Percentiles rank a stretch among this genome's conserved stretches.
These are phyloP conservation scores for Sporisorium scitamineum DNA, from an alignment of 1,284 basidiomycete species.

Conservation along the genomic window DNA sequence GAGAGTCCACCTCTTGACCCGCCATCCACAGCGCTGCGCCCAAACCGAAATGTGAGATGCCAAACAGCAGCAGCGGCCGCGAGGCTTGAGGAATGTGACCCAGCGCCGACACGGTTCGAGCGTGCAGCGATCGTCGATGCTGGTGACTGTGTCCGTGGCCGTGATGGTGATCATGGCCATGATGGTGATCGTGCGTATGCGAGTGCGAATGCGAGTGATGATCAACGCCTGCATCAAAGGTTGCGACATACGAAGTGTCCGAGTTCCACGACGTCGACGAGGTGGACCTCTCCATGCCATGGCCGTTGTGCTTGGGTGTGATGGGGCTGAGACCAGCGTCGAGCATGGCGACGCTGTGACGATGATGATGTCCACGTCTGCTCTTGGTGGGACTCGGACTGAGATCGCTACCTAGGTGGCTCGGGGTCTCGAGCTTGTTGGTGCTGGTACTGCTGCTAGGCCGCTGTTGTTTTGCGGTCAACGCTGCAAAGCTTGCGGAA, in stretches of 20 bases:
- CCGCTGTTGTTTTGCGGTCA: slow-evolving; percentile 18
- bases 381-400: slow-evolving; percentile 51
- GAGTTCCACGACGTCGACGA: slow-evolving; percentile 33
- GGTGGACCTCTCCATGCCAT: slow-evolving; percentile 36
- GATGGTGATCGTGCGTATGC: slow-evolving; percentile 9
- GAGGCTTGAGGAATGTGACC: slow-evolving; percentile 67
- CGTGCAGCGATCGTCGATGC: slow-evolving; percentile 26
- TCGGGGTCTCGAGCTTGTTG: slow-evolving; percentile 21
- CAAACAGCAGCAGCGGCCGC: slow-evolving; percentile 71
- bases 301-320: slow-evolving; percentile 20
- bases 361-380: slow-evolving; percentile 56
- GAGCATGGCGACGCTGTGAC: slow-evolving; percentile 58
- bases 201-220: slow-evolving; percentile 5
- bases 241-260: slow-evolving; percentile 19
- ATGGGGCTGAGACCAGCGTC: slow-evolving; percentile 38
- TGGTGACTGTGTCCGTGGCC: slow-evolving; percentile 18
- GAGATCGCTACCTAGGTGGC: slow-evolving; percentile 18
- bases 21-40: slow-evolving; percentile 82
- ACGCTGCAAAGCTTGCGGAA: slow-evolving; percentile 39
- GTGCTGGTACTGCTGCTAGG: not conserved
- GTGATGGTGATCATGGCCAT: slow-evolving; percentile 28
- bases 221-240: slow-evolving; percentile 1
- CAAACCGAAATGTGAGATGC: slow-evolving; percentile 71
- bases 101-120: slow-evolving; percentile 43
- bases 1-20: slow-evolving; percentile 89